Conservation (phyloP, 2,329 filamentous ascomycete genomes). For the Xylariaceae sp. region DNA sequence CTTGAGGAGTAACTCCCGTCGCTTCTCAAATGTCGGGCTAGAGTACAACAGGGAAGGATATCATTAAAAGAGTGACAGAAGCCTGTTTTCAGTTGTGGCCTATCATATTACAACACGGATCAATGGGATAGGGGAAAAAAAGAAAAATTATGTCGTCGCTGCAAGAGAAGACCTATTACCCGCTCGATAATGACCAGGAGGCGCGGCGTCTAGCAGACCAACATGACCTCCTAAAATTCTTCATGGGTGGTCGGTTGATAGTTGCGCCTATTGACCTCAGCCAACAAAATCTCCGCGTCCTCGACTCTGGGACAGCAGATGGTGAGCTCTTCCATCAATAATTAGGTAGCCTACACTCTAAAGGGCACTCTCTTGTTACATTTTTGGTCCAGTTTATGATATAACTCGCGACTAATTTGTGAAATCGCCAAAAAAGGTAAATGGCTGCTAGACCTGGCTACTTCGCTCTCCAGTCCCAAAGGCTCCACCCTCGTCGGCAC, state of each 20-base stretch:
- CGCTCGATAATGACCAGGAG: neutral
- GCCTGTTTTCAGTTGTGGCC: no score
- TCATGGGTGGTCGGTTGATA: neutral
- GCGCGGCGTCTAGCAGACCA: neutral
- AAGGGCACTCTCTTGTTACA: no score
- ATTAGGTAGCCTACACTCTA: no score
- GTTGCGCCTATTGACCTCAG: neutral
- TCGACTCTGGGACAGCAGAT: neutral
- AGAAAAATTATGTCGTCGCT: neutral
- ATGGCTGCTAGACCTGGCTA: neutral
- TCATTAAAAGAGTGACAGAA: no score
- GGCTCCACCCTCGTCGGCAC: neutral
- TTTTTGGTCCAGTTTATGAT: no score
- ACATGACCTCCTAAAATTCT: neutral
- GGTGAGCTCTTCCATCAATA: no score
- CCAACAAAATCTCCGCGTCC: neutral
- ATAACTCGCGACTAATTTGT: neutral
- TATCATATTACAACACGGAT: no score
- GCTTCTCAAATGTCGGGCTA: no score
- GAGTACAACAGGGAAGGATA: no score
- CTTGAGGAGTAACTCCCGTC: no score
- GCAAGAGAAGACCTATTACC: neutral
- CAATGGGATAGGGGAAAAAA: no score
- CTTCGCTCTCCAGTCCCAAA: neutral
- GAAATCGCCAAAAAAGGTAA: neutral